Conservation (phyloP, 192 early-diverging fungal species). For the Coemansia asiatica region DNA sequence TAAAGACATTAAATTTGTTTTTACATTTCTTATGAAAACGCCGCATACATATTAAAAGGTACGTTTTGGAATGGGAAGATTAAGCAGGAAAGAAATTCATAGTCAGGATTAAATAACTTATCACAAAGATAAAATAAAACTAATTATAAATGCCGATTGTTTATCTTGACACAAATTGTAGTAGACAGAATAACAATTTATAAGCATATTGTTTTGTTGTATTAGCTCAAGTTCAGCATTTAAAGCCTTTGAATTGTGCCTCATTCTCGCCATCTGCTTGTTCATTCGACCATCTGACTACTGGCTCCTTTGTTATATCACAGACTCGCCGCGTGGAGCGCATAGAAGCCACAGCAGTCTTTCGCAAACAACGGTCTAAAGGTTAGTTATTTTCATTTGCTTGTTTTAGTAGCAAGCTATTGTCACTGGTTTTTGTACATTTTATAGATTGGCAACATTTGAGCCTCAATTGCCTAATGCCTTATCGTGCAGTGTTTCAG, state of each 20-base stretch:
- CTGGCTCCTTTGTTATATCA: neutral
- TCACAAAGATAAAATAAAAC: neutral
- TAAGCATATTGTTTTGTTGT: neutral
- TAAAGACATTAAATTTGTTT: neutral
- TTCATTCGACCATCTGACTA: neutral
- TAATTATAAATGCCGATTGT: neutral
- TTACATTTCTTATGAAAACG: neutral
- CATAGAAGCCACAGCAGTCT: neutral
- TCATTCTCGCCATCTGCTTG: neutral
- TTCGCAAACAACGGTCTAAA: constrained; percentile 10
- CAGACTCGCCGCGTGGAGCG: neutral
- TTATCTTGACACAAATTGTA: neutral
- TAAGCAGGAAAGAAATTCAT: neutral
- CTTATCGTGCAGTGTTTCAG: neutral
- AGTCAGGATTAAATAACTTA: too few species aligned
- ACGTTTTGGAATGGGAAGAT: too few species aligned
- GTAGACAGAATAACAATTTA: neutral
- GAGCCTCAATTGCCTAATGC: neutral
- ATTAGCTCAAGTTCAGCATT: neutral
- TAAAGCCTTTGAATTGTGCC: neutral
- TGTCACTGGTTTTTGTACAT: neutral
- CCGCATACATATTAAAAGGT: neutral
- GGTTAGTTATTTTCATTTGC: neutral
- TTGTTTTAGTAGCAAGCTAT: neutral
- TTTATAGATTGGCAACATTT: neutral